Evolutionary conservation across 768 basidiomycete species (phyloP).

Genomic region (Termitomyces eurrhizus): DNA sequence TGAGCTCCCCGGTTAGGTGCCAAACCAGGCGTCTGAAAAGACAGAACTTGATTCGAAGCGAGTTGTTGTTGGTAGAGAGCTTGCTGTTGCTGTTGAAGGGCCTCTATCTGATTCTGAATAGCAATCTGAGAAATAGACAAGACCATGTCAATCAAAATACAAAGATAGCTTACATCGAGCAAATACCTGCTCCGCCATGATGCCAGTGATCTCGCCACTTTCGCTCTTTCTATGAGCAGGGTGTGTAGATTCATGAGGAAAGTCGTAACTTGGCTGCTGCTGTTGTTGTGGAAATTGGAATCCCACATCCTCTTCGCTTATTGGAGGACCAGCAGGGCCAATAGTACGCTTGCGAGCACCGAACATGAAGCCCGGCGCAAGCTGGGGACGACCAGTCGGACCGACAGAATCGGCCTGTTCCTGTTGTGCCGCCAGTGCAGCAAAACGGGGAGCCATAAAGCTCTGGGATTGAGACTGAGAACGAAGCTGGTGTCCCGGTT

Average conservation of each 20-base stretch:
- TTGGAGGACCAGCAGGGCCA: slow-evolving; percentile 62
- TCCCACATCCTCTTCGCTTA: slow-evolving; percentile 75
- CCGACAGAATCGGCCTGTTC: slow-evolving; percentile 62
- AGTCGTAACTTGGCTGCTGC: slow-evolving; percentile 25
- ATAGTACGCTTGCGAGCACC: slow-evolving; percentile 59
- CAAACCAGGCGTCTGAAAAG: slow-evolving; percentile 74
- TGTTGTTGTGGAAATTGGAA: slow-evolving; percentile 74
- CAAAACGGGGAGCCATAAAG: slow-evolving; percentile 88
- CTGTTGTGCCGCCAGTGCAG: slow-evolving; percentile 71
- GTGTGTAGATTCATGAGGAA: slow-evolving; percentile 24
- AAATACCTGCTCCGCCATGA: slow-evolving; percentile 95
- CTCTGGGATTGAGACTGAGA: slow-evolving; percentile 80
- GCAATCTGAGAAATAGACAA: slow-evolving; percentile 57
- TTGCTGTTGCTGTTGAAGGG: slow-evolving; percentile 86
- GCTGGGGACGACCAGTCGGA: slow-evolving; percentile 79
- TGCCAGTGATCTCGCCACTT: slow-evolving; percentile 75
- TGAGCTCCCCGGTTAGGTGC: slow-evolving; percentile 61
- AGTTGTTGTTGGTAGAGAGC: slow-evolving; percentile 88
- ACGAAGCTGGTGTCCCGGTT: slow-evolving; percentile 61
- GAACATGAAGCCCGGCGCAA: slow-evolving; percentile 91
- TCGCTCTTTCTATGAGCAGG: slow-evolving; percentile 53
- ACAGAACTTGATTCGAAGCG: slow-evolving; percentile 81
- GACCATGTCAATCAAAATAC: background rate
- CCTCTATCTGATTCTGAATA: slow-evolving; percentile 87
- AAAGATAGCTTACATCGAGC: slow-evolving; percentile 6